Evolutionary conservation across 1,284 basidiomycete genomes (phyloP), one percentile per base, ranked within the genome.

Genomic region (Phylloboletellus chloephorus): DNA sequence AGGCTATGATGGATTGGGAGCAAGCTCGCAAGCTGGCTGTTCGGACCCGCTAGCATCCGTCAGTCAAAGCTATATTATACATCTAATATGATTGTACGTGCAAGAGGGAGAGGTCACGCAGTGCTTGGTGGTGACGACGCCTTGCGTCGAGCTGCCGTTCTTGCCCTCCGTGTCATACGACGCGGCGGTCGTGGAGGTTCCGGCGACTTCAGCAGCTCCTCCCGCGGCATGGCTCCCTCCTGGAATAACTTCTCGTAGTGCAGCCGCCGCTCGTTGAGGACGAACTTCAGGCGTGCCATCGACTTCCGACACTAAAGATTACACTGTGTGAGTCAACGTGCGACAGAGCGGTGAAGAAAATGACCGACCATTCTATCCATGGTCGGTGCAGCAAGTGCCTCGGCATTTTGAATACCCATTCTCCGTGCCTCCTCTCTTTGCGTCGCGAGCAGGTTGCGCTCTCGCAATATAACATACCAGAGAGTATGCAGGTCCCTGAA

Each of bases 271-370:
- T 98, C 95, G 58, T 93, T 93, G 41, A 98, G 70, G 11, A 98
- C 83, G 50, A 80, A 82, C 65, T 98, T 98, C 66, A 98, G 93
- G 31, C 91, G 81, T 15, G 91, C 91, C 91, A 97, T 96, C n/a
- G 89, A 85, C 68, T 94, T 96, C 35, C 88, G 85, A 61, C 84
- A 86, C 94, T 97, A 39, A 28, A 45, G 16, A 5, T n/a, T 22
- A 37, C 39, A 17, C 36, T 22, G 22, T 15, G 42, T 44, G 4
- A 42, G 39, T 28, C 1, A 43, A 34, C 5, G 11, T 8, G 16
- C 3, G 35, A 35, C 4, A 31, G 24, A 10, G 21, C 1, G 8
- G 9, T 21, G 22, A 34, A 44, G 13, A 15, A 19, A 39, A 42
- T 22, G 31, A 59, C 67, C 39, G 49, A 73, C 67, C 51, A 67